Conservation (phyloP, 139 green algal genomes). For the Chlorella ohadii region DNA sequence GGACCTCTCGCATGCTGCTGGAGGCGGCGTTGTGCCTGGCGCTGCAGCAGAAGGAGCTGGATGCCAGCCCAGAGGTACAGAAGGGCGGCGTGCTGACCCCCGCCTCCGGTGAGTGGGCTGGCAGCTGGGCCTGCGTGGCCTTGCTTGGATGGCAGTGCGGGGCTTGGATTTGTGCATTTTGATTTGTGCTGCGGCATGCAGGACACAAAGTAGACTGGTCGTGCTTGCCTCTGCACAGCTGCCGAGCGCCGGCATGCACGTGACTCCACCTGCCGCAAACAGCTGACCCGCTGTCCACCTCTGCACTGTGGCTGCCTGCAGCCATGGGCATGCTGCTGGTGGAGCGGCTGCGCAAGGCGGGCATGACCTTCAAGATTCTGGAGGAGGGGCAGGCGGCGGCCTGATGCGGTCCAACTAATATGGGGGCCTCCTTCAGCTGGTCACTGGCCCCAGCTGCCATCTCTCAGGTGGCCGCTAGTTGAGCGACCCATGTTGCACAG, state of each 20-base stretch:
- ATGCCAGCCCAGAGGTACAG: constrained; percentile 18
- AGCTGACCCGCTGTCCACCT: no score
- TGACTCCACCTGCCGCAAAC: no score
- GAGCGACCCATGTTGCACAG: no score
- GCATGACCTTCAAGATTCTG: constrained; percentile 37
- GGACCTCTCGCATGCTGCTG: constrained; percentile 59
- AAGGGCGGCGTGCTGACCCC: constrained; percentile 77
- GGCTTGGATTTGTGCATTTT: not conserved
- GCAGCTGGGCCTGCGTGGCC: no score
- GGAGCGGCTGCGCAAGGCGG: constrained; percentile 59
- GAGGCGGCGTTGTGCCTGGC: constrained; percentile 69
- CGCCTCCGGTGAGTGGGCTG: constrained; percentile 45
- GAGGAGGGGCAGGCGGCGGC: not conserved
- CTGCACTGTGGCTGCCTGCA: not conserved
- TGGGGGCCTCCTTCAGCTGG: no score
- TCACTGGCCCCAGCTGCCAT: no score
- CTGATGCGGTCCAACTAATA: not conserved
- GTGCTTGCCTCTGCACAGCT: no score
- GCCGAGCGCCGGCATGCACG: no score
- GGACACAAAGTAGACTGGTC: no score
- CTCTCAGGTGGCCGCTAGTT: no score
- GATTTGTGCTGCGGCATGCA: no score
- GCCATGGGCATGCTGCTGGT: constrained; percentile 64
- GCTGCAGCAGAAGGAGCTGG: constrained; percentile 54
- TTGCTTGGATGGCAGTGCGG: not conserved